phyloP scores from a whole-genome alignment of 768 basidiomycete genomes.

The Amanita subjunquillea region DNA sequence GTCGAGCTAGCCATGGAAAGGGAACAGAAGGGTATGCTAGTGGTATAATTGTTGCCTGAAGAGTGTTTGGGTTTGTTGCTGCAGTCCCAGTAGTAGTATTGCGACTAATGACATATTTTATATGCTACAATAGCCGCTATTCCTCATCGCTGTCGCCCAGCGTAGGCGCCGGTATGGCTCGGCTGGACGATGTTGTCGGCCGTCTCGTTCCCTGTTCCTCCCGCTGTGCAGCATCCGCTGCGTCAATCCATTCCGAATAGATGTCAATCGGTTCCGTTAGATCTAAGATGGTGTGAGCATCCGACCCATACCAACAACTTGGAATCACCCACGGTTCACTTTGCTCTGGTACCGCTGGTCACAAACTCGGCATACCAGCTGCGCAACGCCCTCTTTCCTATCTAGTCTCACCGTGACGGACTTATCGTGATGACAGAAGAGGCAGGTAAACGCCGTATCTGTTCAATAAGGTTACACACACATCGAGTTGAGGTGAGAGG shows the following conservation, averaged over 20 bases:
- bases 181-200: constrained; percentile 48
- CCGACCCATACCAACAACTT: constrained; percentile 1
- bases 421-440: constrained; percentile 87
- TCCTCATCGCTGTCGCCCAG: constrained; percentile 43
- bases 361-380: constrained; percentile 75
- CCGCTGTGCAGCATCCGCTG: constrained; percentile 72
- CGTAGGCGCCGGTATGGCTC: constrained; percentile 32
- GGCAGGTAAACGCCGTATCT: constrained; percentile 81
- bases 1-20: constrained; percentile 59
- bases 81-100: constrained; percentile 4
- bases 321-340: constrained; percentile 52
- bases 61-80: constrained; percentile 18
- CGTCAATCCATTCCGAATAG: constrained; percentile 89
- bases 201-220: constrained; percentile 45
- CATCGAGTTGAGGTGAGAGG: background rate
- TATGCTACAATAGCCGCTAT: background rate
- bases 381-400: constrained; percentile 75
- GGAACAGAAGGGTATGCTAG: constrained; percentile 10
- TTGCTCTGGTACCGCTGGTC: constrained; percentile 84
- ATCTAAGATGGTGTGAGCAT: constrained; percentile 32
- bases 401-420: constrained; percentile 80
- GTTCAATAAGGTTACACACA: constrained; percentile 4
- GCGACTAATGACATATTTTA: constrained; percentile 4
- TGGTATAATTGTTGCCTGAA: constrained; percentile 3
- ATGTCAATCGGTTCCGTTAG: constrained; percentile 83